phyloP scores from a whole-genome alignment of 108 stramenopile species.

The Skeletonema costatum region DNA sequence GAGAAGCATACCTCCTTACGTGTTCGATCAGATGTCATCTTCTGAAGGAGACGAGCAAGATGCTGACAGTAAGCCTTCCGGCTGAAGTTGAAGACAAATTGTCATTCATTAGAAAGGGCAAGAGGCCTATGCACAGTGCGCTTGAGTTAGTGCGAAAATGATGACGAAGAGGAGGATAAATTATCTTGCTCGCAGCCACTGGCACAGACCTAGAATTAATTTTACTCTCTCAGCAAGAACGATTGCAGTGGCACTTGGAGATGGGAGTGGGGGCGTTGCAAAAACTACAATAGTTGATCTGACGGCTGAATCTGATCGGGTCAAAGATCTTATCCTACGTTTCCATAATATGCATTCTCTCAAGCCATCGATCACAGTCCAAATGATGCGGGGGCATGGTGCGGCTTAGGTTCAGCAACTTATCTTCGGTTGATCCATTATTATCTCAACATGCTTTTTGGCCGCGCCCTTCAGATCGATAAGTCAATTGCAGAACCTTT shows the following conservation, averaged over 20 bases:
- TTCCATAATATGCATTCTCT: conserved; percentile 37
- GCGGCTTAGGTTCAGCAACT: conserved; percentile 72
- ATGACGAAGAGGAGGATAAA: conserved; percentile 34
- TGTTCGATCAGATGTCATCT: conserved; percentile 26
- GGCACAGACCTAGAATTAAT: conserved; percentile 60
- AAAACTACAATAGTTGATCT: conserved; percentile 24
- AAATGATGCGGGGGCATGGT: conserved; percentile 62
- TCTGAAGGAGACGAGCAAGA: conserved; percentile 10
- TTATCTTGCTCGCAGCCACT: conserved; percentile 39
- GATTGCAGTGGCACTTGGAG: conserved; percentile 19
- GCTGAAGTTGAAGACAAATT: conserved; percentile 30
- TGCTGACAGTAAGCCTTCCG: conserved; percentile 7
- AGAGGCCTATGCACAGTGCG: conserved; percentile 45
- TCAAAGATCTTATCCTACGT: conserved; percentile 23
- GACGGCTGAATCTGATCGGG: conserved; percentile 27
- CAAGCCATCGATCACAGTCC: conserved; percentile 47
- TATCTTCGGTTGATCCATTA: conserved; percentile 47
- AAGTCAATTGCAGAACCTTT: conserved; percentile 60
- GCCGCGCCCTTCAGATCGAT: conserved; percentile 63
- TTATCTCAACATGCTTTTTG: conserved; percentile 76
- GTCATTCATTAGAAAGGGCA: conserved; percentile 53
- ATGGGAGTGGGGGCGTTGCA: conserved; percentile 28
- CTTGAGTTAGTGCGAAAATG: conserved; percentile 15
- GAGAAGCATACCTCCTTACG: conserved; percentile 57
- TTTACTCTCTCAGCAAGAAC: conserved; percentile 65